phyloP scores from a whole-genome alignment of 257 asterid species.

The Capsicum rhomboideum region DNA sequence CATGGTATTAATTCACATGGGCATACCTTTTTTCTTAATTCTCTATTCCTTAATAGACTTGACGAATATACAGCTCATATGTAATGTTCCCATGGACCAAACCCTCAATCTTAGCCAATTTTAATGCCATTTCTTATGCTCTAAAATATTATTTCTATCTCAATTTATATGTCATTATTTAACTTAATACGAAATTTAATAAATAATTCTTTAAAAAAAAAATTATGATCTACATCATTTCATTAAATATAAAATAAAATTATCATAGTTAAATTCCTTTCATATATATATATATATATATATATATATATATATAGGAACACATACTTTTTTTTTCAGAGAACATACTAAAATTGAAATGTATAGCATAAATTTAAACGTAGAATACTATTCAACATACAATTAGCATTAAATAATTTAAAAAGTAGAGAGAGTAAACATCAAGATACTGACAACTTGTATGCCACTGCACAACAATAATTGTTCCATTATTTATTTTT shows the following conservation, averaged over 20 bases:
- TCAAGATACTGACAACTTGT: background rate
- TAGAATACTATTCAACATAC: background rate
- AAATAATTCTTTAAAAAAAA: no score
- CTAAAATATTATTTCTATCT: background rate
- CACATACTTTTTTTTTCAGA: no score
- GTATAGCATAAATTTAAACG: background rate
- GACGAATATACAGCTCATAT: background rate
- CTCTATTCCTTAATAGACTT: background rate
- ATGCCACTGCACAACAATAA: background rate
- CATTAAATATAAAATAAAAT: accelerated
- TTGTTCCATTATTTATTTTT: background rate
- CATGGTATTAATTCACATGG: background rate
- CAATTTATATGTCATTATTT: accelerated
- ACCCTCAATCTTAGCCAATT: background rate
- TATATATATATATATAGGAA: no score
- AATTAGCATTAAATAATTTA: background rate
- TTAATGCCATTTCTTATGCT: background rate
- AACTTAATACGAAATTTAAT: accelerated
- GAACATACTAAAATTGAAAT: no score
- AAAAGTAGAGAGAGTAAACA: background rate
- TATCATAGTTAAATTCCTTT: background rate
- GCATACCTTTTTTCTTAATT: background rate
- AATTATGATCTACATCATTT: background rate
- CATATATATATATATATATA: no score
- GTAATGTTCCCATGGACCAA: background rate